A percentile compares a stretch with the other conserved stretches of the same genome.
Conservation (phyloP, 192 early-diverging fungal species). For the Coemansia sp. region DNA sequence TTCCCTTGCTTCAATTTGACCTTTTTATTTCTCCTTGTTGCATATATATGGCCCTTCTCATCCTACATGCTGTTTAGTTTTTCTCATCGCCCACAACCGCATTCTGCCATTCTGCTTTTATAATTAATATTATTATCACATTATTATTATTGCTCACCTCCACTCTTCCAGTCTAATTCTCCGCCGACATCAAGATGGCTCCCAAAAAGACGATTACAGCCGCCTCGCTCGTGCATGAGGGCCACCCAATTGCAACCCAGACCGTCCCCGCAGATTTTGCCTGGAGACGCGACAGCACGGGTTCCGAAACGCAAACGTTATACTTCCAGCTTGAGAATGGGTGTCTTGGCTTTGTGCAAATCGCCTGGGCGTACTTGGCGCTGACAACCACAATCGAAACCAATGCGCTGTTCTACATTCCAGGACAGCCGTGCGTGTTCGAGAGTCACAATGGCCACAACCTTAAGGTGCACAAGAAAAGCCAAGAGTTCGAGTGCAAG, state of each 20-base stretch:
- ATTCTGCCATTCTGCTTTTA: background rate
- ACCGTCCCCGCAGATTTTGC: constrained; percentile 64
- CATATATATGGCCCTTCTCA: constrained; percentile 1
- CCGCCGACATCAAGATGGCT: constrained; percentile 27
- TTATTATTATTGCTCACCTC: constrained; percentile 7
- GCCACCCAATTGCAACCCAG: constrained; percentile 51
- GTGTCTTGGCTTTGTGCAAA: constrained; percentile 80
- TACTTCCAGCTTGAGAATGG: constrained; percentile 78
- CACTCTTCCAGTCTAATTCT: constrained; percentile 5
- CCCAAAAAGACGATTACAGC: constrained; percentile 53
- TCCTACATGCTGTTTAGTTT: background rate
- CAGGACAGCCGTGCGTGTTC: constrained; percentile 60
- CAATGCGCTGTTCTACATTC: constrained; percentile 72
- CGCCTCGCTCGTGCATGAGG: constrained; percentile 51
- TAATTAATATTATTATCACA: background rate
- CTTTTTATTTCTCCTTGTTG: constrained; percentile 1
- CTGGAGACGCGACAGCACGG: constrained; percentile 71
- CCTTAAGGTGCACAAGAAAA: constrained; percentile 71
- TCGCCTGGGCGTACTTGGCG: constrained; percentile 88
- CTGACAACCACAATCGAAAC: constrained; percentile 70
- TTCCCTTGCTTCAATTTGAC: background rate
- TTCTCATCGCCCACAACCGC: constrained; percentile 1
- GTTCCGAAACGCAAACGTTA: constrained; percentile 89
- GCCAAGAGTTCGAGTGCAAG: constrained; percentile 75
- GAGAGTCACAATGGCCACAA: constrained; percentile 75